A percentile compares a stretch with the other conserved stretches of the same genome.
These are phyloP conservation scores for Pleurozium schreberi DNA, from an alignment of 225 moss, liverwort and hornwort species.

Conservation along the genomic window DNA sequence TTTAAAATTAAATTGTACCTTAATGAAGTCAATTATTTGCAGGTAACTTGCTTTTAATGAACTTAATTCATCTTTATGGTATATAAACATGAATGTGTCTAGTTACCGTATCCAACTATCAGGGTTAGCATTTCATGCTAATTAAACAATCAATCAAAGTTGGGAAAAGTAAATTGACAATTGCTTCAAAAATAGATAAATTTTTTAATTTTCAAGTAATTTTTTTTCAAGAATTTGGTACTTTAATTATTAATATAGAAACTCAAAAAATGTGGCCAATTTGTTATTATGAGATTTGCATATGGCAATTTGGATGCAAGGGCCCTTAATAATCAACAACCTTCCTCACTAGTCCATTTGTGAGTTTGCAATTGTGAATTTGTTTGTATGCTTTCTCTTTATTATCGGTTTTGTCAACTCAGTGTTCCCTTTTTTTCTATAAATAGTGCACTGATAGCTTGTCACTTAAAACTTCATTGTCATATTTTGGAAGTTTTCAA, in stretches of 20 bases:
- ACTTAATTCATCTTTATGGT: neutral
- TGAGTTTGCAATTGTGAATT: neutral
- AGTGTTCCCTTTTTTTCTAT: neutral
- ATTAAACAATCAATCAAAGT: neutral
- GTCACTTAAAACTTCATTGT: neutral
- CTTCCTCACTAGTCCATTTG: neutral
- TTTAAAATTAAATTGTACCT: neutral
- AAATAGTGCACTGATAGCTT: neutral
- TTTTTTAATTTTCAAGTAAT: no score
- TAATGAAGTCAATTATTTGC: neutral
- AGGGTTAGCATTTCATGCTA: neutral
- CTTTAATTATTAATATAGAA: neutral
- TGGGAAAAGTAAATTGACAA: neutral
- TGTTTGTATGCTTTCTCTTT: neutral
- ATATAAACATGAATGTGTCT: neutral
- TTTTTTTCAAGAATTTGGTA: neutral
- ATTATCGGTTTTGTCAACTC: neutral
- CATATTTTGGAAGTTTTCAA: neutral
- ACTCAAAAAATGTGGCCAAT: neutral
- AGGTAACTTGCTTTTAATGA: neutral
- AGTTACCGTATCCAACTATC: fast-evolving
- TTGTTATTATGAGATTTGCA: neutral
- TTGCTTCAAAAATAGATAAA: neutral
- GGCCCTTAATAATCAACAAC: neutral
- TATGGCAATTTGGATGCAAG: neutral